Conservation (phyloP, 164 flowering plant species). For the Piper betle region DNA sequence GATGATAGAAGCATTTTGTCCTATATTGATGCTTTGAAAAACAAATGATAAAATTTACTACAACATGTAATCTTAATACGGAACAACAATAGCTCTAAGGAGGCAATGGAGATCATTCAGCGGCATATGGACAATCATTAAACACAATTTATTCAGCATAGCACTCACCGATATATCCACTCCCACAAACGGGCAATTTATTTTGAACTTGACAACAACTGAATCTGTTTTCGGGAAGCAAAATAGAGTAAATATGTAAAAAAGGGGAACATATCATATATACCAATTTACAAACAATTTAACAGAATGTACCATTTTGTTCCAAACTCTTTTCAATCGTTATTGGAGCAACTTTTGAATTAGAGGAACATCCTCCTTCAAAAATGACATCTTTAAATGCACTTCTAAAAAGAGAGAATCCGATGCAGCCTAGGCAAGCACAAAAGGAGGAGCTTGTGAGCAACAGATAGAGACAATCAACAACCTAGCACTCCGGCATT, state of each 20-base stretch:
- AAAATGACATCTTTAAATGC: conserved; percentile 94
- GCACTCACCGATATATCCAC: conserved; percentile 47
- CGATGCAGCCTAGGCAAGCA: conserved; percentile 51
- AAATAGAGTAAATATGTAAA: not conserved
- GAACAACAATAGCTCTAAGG: not conserved
- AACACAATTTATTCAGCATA: conserved; percentile 1
- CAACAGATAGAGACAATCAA: not conserved
- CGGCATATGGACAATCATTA: not conserved
- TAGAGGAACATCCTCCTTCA: conserved; percentile 21
- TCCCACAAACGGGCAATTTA: conserved; percentile 69
- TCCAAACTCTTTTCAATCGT: conserved; percentile 24
- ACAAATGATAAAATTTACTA: not conserved
- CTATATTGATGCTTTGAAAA: too few relatives aligned
- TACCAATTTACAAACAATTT: not conserved
- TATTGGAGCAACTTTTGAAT: conserved; percentile 28
- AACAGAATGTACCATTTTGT: conserved; percentile 29
- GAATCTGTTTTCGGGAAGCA: conserved; percentile 32
- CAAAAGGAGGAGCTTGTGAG: not conserved
- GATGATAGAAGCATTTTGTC: too few relatives aligned
- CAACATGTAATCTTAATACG: not conserved
- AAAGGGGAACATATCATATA: not conserved
- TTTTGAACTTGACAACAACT: conserved; percentile 61
- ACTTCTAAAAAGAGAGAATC: conserved; percentile 71
- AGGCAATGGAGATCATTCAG: not conserved
- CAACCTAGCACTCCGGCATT: not conserved